Evolutionary conservation across 2,329 filamentous ascomycete species (phyloP).

Genomic region (Penicillium sp.): DNA sequence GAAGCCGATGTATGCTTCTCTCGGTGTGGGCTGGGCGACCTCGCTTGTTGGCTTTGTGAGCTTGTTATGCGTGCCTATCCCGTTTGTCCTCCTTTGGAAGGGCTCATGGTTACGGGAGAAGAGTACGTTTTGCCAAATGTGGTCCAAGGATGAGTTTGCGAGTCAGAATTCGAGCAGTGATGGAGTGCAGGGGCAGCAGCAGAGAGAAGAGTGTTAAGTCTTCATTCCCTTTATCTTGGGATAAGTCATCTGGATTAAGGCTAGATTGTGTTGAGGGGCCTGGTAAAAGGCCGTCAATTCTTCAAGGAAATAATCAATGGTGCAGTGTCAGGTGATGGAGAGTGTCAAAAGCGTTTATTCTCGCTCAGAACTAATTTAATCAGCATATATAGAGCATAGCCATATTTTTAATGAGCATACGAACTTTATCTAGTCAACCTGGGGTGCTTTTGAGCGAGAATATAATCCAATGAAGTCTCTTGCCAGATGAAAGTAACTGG

Average conservation of each 20-base stretch:
- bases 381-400: background rate
- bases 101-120: slow-evolving; percentile 34
- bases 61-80: slow-evolving; percentile 45
- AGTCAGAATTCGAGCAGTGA: background rate
- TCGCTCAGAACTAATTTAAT: background rate
- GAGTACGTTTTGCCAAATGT: slow-evolving; percentile 38
- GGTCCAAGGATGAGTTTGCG: slow-evolving; percentile 28
- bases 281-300: background rate
- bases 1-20: slow-evolving; percentile 40
- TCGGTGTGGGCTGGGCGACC: slow-evolving; percentile 49
- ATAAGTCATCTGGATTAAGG: background rate
- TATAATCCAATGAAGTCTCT: no score
- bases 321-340: background rate
- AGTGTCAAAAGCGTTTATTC: background rate
- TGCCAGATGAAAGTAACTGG: no score
- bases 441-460: background rate
- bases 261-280: background rate
- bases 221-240: background rate
- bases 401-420: background rate
- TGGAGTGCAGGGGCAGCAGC: background rate
- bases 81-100: slow-evolving; percentile 42
- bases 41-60: slow-evolving; percentile 47
- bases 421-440: background rate
- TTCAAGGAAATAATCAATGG: background rate
- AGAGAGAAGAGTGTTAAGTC: background rate